Base-by-base conservation (phyloP, 441 rosid genomes). In the Populus trichocarpa region DNA sequence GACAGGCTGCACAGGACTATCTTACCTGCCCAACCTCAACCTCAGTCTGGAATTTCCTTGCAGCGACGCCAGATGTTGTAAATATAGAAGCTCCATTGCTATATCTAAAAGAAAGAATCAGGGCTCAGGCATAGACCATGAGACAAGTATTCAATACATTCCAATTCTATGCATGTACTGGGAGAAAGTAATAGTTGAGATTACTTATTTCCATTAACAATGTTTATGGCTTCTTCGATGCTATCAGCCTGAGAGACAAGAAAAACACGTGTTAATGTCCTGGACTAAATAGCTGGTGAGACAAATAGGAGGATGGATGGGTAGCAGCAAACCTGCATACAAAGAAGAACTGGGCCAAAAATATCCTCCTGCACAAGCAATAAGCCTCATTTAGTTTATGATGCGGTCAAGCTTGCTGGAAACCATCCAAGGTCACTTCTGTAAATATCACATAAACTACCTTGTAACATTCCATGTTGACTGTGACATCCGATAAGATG, bases 381-480 rank as follows among this genome's bases (percentile, higher is more conserved):
- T 5, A 46, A 46, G 57, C 83, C 75, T 16, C 73, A 61, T 38
- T 71, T 42, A 85, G 35, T 20, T 69, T 40, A 35, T 53, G 65
- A 70, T 67, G 64, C 67, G 66, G 70, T 20, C 67, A 74, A 33
- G 35, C 72, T 79, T 69, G 74, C 80, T 72, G 72, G 66, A 30
- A 77, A 53, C 14, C 67, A 59, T 14, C n/a, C 22, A 59, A 6
- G 7, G 25, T 70, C 67, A 33, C 16, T 18, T 70, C 38, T 16
- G 13, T 26, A 35, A 28, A 61, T 13, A 71, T 10, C 53, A 35
- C 79, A 23, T 68, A 61, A 35, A 66, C 53, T 77, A 90, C 98
- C 98, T 93, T 92, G 90, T 92, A 95, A 82, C 97, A 92, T 69
- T 92, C 96, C 99, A 95, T 95, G 81, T 93, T 89, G 30, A 87